Conservation (phyloP, 148 eudicot species). For the Chenopodium formosanum region DNA sequence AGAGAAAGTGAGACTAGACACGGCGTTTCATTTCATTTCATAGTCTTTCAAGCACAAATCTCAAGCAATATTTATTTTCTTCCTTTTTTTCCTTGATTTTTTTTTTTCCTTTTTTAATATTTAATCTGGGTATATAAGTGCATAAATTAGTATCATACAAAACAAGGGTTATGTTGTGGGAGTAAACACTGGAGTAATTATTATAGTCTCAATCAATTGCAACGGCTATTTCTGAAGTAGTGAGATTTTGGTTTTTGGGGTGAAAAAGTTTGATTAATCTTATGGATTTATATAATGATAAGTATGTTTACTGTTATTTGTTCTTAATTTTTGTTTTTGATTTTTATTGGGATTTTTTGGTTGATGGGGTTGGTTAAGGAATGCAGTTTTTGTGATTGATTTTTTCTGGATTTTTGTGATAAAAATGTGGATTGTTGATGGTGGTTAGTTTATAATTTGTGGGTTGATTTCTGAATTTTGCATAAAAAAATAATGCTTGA, state of each 20-base stretch:
- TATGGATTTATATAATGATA: conserved; percentile 29
- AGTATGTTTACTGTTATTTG: conserved; percentile 21
- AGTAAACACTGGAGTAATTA: too few relatives aligned
- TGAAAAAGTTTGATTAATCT: neutral
- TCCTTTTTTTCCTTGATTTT: neutral
- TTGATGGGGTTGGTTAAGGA: conserved; percentile 25
- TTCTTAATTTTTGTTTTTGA: neutral
- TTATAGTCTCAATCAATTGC: conserved; percentile 8
- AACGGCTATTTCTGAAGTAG: conserved; percentile 30
- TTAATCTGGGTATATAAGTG: neutral
- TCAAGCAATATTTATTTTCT: conserved; percentile 4
- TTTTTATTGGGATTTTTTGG: neutral
- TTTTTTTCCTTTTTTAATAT: neutral
- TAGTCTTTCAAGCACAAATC: conserved; percentile 18
- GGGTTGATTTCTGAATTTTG: conserved; percentile 19
- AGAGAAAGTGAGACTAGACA: conserved; percentile 3
- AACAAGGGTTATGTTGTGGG: too few relatives aligned
- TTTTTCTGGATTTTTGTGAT: conserved; percentile 11
- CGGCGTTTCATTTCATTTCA: conserved; percentile 24
- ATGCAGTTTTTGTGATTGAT: conserved; percentile 27
- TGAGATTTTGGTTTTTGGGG: conserved; percentile 14
- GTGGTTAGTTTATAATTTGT: conserved; percentile 9
- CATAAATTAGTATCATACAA: neutral
- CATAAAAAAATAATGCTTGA: conserved; percentile 22
- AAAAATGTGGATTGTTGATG: neutral